Percentiles rank a stretch among this genome's conserved stretches.
Conservation (phyloP, 2,329 filamentous ascomycete species). For the Elsinoe australis region DNA sequence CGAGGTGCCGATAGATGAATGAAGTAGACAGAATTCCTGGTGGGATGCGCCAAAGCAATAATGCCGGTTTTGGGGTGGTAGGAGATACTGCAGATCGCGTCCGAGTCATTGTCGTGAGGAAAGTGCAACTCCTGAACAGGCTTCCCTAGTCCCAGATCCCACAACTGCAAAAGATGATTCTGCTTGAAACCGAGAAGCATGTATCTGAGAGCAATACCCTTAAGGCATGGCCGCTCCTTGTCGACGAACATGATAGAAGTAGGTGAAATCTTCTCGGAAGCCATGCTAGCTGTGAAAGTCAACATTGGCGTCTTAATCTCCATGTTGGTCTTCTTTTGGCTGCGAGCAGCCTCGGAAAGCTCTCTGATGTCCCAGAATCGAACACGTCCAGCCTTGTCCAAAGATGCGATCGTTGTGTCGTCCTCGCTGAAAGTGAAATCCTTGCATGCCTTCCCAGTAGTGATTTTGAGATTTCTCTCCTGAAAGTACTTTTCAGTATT, state of each 20-base stretch:
- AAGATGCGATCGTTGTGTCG: constrained; percentile 84
- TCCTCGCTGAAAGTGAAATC: constrained; percentile 98
- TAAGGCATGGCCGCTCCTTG: constrained; percentile 88
- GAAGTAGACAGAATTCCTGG: constrained; percentile 95
- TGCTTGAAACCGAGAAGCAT: constrained; percentile 98
- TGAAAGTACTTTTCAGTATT: constrained; percentile 82
- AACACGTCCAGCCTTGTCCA: constrained; percentile 92
- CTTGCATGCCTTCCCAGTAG: constrained; percentile 95
- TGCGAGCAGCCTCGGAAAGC: constrained; percentile 49
- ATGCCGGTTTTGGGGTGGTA: constrained; percentile 91
- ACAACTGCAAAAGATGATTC: constrained; percentile 95
- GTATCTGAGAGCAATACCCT: constrained; percentile 83
- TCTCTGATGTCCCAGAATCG: constrained; percentile 97
- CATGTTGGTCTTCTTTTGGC: constrained; percentile 44
- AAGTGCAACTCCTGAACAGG: constrained; percentile 96
- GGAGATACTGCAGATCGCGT: constrained; percentile 94
- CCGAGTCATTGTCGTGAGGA: constrained; percentile 89
- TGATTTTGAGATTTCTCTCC: constrained; percentile 84
- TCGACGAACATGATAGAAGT: constrained; percentile 94
- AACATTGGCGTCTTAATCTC: constrained; percentile 81
- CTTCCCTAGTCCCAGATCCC: constrained; percentile 92
- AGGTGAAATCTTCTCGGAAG: constrained; percentile 90
- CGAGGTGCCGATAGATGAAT: constrained; percentile 89
- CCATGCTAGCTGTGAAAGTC: constrained; percentile 77
- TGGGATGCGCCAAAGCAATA: constrained; percentile 90